phyloP scores from a whole-genome alignment of 345 rosid species.

The Bruguiera gymnorhiza region DNA sequence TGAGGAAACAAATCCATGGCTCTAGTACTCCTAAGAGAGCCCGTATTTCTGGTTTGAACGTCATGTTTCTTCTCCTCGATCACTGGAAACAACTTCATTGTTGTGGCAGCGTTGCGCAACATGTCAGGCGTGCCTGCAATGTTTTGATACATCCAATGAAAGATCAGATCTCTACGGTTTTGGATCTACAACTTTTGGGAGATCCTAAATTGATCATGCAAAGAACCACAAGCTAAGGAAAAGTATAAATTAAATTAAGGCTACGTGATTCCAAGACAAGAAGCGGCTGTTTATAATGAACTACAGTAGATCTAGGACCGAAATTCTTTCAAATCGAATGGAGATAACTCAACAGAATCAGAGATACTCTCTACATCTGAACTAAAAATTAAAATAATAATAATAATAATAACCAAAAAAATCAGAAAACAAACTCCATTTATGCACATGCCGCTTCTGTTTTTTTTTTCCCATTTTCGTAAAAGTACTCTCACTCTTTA shows the following conservation, averaged over 20 bases:
- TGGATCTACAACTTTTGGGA: not conserved
- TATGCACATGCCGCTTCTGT: no score
- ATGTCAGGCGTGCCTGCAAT: slow-evolving; percentile 32
- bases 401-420: no score
- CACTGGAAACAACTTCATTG: slow-evolving; percentile 64
- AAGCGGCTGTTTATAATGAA: slow-evolving; percentile 10
- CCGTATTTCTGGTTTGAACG: slow-evolving; percentile 12
- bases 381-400: not conserved
- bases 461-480: no score
- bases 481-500: not conserved
- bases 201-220: not conserved
- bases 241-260: no score
- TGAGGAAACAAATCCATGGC: slow-evolving; percentile 65
- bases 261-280: not conserved
- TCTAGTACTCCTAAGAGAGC: slow-evolving; percentile 22
- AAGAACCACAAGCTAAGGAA: not conserved
- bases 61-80: slow-evolving; percentile 19
- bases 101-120: slow-evolving; percentile 29
- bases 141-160: slow-evolving; percentile 15
- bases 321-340: not conserved
- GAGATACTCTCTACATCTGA: not conserved
- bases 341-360: not conserved
- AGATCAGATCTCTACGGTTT: slow-evolving; percentile 12
- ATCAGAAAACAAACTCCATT: no score
- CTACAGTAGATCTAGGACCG: not conserved